phyloP scores from a whole-genome alignment of 2,329 filamentous ascomycete genomes.

The Trichophyton equinum region DNA sequence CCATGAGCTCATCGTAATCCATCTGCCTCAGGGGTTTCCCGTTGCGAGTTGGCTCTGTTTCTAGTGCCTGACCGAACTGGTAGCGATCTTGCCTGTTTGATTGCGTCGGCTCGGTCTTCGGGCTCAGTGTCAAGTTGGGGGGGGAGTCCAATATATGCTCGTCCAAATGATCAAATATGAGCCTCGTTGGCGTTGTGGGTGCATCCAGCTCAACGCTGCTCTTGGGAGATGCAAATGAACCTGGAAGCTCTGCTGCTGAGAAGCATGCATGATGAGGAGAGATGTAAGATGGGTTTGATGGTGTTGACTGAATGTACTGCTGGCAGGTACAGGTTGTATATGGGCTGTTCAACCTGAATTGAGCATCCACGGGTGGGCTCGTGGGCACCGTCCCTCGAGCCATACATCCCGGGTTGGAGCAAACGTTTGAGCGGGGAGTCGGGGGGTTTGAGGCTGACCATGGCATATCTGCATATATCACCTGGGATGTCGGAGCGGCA shows the following conservation, averaged over 20 bases:
- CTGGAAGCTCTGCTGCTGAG: conserved; percentile 10
- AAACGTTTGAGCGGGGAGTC: conserved; percentile 7
- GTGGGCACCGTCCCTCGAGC: conserved; percentile 6
- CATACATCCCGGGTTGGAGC: conserved; percentile 8
- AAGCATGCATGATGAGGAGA: conserved; percentile 5
- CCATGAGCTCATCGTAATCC: conserved; percentile 11
- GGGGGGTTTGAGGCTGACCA: conserved; percentile 9
- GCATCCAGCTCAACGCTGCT: conserved; percentile 9
- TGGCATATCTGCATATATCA: conserved; percentile 7
- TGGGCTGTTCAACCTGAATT: background rate
- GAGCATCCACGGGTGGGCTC: background rate
- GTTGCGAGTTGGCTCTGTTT: conserved; percentile 5
- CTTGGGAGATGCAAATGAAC: background rate
- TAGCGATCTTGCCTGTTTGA: background rate
- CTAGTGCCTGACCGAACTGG: background rate
- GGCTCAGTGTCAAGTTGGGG: conserved; percentile 4
- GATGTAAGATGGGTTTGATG: background rate
- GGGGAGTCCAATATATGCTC: conserved; percentile 3
- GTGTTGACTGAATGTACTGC: background rate
- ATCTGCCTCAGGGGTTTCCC: conserved; percentile 7
- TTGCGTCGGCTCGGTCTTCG: background rate
- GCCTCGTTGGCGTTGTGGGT: conserved; percentile 5
- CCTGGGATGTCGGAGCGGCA: conserved; percentile 6
- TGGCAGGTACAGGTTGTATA: background rate
- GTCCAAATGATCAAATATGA: conserved; percentile 5